phyloP scores from a whole-genome alignment of 2,329 filamentous ascomycete species.

The Pseudomassariella vexata region DNA sequence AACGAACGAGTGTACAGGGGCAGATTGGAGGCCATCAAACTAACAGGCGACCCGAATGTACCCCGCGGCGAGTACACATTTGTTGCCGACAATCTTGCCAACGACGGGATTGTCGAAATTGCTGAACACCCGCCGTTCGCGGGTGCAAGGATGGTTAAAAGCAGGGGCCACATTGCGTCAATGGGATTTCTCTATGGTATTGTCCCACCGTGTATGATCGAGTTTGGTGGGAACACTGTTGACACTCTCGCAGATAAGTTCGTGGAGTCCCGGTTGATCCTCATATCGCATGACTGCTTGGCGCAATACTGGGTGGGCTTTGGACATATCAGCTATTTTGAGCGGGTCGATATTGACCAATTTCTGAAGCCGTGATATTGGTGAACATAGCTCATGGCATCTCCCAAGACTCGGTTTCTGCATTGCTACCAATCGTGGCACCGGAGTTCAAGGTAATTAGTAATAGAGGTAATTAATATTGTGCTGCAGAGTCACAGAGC shows the following conservation, averaged over 20 bases:
- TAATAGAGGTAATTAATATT: no score
- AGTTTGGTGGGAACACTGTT: not conserved
- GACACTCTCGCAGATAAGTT: conserved; percentile 54
- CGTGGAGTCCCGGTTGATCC: conserved; percentile 68
- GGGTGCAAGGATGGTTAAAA: conserved; percentile 69
- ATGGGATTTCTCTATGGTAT: conserved; percentile 68
- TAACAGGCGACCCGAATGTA: conserved; percentile 88
- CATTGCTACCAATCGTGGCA: no score
- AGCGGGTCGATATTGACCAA: conserved; percentile 53
- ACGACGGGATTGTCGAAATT: conserved; percentile 55
- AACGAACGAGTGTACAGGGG: conserved; percentile 54
- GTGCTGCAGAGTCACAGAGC: no score
- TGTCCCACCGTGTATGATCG: no score
- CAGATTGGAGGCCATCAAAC: conserved; percentile 75
- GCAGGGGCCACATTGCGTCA: conserved; percentile 71
- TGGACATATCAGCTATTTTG: conserved; percentile 54
- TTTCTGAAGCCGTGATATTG: conserved; percentile 30
- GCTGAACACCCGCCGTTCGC: conserved; percentile 63
- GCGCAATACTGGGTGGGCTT: conserved; percentile 76
- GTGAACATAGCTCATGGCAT: no score
- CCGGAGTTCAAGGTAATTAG: no score
- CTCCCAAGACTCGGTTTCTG: no score
- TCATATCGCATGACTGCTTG: conserved; percentile 70
- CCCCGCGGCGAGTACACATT: conserved; percentile 83
- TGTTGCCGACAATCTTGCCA: conserved; percentile 70